Base-by-base conservation (phyloP, 352 stramenopile species). In the Phytopythium montanum region DNA sequence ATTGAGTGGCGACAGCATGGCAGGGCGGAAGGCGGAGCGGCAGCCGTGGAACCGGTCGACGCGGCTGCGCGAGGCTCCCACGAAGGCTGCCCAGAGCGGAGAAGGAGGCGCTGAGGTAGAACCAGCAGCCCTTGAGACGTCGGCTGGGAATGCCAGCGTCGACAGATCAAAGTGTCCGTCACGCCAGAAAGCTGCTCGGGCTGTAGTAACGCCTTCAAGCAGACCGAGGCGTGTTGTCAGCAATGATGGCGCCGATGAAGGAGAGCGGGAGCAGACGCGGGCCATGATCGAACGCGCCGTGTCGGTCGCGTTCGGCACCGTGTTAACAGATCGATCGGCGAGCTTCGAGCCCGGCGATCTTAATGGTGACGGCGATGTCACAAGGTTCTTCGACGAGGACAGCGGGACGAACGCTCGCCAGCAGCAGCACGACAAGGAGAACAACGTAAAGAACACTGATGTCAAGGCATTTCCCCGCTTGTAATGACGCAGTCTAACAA, bases 241-340 rank as follows among this genome's bases (percentile, higher is more conserved):
- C 4, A 49, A 21, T 18, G 42, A 49, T 13, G 42, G 21, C 21
- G 26, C 25, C 7, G 39, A 46, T n/a, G 23, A 55, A 16, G 65
- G 71, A 5, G 59, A 77, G 29, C 63, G 59, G 44, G 60, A 46
- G 7, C 19, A 65, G 42, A 84, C 77, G 16, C 65, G 77, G 38
- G 74, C 73, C 33, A 73, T 90, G 50, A 70, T 90, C 28, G 77
- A 88, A 45, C 73, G 80, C 23, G 80, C 80, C 18, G 70, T 90
- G 28, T 75, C 72, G 28, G 71, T 69, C n/a, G 77, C 72, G 23
- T 75, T 87, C 50, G 64, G 65, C 25, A 60, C 61, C 9, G 25
- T 70, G 12, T 26, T 71, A 36, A 46, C 63, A 19, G 69, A 73
- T 16, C 68, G 54, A 2, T 51, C 53, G 16, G 19, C 38, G n/a